Percentiles rank a stretch among this genome's conserved stretches.
phyloP scores from a whole-genome alignment of 169 alveolate genomes.

The Plasmodium cynomolgi region DNA sequence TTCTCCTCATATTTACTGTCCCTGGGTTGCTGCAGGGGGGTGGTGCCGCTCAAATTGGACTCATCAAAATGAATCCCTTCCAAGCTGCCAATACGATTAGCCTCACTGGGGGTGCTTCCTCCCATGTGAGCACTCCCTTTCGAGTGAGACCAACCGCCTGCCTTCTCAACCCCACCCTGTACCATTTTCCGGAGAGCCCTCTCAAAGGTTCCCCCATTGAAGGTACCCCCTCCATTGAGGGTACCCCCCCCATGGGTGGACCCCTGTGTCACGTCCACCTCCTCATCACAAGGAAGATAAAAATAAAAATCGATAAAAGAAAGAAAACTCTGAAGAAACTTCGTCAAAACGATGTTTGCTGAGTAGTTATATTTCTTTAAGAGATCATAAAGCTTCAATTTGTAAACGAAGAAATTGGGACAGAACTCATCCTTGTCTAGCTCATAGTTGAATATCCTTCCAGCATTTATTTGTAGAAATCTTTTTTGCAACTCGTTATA shows the following conservation, averaged over 20 bases:
- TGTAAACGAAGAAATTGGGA: slow-evolving; percentile 6
- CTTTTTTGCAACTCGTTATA: slow-evolving; percentile 29
- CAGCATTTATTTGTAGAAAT: slow-evolving; percentile 13
- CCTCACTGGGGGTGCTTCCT: not conserved
- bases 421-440: not conserved
- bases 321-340: slow-evolving; percentile 36
- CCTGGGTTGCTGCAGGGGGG: not conserved
- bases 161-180: not conserved
- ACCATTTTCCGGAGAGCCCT: not conserved
- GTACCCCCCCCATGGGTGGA: not conserved
- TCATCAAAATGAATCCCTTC: not conserved
- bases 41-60: not conserved
- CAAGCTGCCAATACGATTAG: not conserved
- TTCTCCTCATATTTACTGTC: not conserved
- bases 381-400: slow-evolving; percentile 35
- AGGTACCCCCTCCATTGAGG: not conserved
- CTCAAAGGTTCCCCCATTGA: not conserved
- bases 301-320: slow-evolving; percentile 44
- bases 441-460: not conserved
- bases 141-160: not conserved
- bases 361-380: slow-evolving; percentile 61
- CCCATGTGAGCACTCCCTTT: not conserved
- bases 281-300: not conserved
- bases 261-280: not conserved
- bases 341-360: slow-evolving; percentile 15